Evolutionary conservation across 2,329 filamentous ascomycete species (phyloP), one percentile per base, ranked within the genome.

Genomic region (Cladosporium halotolerans): DNA sequence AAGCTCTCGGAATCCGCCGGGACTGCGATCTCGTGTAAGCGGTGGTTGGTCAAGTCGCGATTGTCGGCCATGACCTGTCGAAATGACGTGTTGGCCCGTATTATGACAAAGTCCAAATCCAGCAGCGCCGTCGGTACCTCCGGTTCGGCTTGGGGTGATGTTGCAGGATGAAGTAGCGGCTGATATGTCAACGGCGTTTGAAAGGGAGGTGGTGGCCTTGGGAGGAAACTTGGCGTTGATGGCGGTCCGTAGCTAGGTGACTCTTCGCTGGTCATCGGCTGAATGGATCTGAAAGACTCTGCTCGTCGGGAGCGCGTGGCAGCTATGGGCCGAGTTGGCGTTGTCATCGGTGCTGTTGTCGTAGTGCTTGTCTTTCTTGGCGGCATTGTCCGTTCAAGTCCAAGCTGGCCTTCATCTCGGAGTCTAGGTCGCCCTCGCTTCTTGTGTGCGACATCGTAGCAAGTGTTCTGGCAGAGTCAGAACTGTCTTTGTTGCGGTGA

Each of bases 401-500:
- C 62, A 53, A 62, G 60, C 9, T 63, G 60, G 34, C 59, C 54
- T 56, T 88, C 85, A 65, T 92, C 88, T 62, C 88, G 81, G 60
- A 93, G 74, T 58, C 88, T 79, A 55, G 88, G 88, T 45, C 88
- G 79, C 39, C 88, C 88, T 62, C 88, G 77, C 68, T 92, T 93
- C 70, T 92, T 93, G 70, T 93, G 88, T 65, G 89, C 85, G 33
- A 93, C 88, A 69, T 93, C 88, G 62, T 89, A 77, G 66, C 88
- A 93, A 7, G 84, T 79, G 55, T 90, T 86, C 75, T 92, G 78
- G 10, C 16, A 19, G 16, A 9, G 33, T 48, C 32, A 55, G 48
- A 36, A 38, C 16, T 32, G 34, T 57, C 14, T 18, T 11, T 16
- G 23, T 44, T 42, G 42, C 13, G 36, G 10, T 10, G 9, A 40